Evolutionary conservation across 805 yeast species (phyloP).

Genomic region (Kockiozyma suomiensis): DNA sequence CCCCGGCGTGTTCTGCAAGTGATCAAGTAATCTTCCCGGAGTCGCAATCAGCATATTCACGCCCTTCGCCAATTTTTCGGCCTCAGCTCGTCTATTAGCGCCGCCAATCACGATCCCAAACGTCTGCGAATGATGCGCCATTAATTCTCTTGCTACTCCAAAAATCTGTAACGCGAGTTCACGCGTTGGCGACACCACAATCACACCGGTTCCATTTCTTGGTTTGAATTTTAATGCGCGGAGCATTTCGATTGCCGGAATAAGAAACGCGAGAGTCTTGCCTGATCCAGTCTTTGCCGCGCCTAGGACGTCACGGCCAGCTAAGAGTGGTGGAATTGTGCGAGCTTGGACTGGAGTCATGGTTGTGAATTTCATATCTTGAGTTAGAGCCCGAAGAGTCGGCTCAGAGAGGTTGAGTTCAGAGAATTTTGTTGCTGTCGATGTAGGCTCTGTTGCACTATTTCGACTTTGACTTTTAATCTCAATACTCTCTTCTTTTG

Average conservation of each 20-base stretch:
- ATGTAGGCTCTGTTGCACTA: not conserved
- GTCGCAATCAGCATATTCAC: constrained; percentile 94
- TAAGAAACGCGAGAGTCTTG: constrained; percentile 90
- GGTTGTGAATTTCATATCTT: constrained; percentile 82
- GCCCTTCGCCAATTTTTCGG: constrained; percentile 90
- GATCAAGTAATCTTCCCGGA: constrained; percentile 96
- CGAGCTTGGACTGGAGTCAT: constrained; percentile 96
- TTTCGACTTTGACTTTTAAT: too few species aligned
- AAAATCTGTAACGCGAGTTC: constrained; percentile 96
- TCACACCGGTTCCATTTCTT: constrained; percentile 96
- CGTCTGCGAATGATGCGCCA: constrained; percentile 90
- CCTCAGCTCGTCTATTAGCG: constrained; percentile 96
- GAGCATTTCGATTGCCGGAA: constrained; percentile 93
- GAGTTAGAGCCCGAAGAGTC: constrained; percentile 71
- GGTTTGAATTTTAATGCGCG: constrained; percentile 93
- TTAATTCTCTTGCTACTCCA: constrained; percentile 94
- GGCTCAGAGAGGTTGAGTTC: constrained; percentile 75
- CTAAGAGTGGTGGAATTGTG: constrained; percentile 93
- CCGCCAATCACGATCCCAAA: constrained; percentile 98
- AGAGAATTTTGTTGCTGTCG: constrained; percentile 42
- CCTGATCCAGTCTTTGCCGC: constrained; percentile 99
- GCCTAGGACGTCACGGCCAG: constrained; percentile 96
- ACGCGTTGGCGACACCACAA: constrained; percentile 95
- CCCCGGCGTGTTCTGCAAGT: constrained; percentile 82
- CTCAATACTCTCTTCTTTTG: constrained; percentile 29